Base-by-base conservation (phyloP, 2,329 filamentous ascomycete species). In the Dothideomycetes sp. region DNA sequence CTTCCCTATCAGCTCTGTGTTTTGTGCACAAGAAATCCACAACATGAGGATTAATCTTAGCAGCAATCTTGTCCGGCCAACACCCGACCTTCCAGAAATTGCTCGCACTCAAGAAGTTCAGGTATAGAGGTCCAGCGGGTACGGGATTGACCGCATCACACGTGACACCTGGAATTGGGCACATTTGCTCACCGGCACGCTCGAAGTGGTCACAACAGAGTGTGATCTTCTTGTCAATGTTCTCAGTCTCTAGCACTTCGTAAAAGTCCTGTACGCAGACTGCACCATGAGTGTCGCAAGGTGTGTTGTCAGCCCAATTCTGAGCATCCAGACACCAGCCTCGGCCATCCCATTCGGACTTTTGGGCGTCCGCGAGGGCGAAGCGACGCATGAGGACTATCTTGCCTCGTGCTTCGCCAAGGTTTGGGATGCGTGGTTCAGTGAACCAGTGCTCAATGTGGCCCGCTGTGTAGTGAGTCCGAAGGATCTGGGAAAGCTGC, bases 181-280 rank as follows among this genome's bases (percentile, higher is more conserved):
- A 58, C 0, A 58, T 52, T 4, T 51, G 52, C 1, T 47, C 43
- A 0, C 58, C 64, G 4, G 87, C 77, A 19, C 86, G 77, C 55
- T 81, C 78, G 34, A 95, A 75, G 51, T 94, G 87, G 17, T 79
- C 78, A 43, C 73, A 78, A 38, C 77, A 77, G 52, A 79, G 79
- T 31, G 70, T 62, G 44, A 94, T 81, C 70, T 96, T 98, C 61
- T 79, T 77, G 29, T 80, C 69, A 44, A 96, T 89, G 50, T 81
- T 81, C 43, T 75, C 67, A 16, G 74, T 77, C 59, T 86, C 77
- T 34, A 80, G 65, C 24, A 98, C 78, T 55, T 93, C 86, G 69
- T 93, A 96, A 61, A 89, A 95, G 65, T 96, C 91, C 64, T 96
- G 91, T 31, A 96, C 79, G 48, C 84, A 79, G 43, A 95, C 77